A percentile compares a stretch with the other conserved stretches of the same genome.
Evolutionary conservation across 192 early-diverging fungal species (phyloP).

Genomic region (Paraglomus occultum): DNA sequence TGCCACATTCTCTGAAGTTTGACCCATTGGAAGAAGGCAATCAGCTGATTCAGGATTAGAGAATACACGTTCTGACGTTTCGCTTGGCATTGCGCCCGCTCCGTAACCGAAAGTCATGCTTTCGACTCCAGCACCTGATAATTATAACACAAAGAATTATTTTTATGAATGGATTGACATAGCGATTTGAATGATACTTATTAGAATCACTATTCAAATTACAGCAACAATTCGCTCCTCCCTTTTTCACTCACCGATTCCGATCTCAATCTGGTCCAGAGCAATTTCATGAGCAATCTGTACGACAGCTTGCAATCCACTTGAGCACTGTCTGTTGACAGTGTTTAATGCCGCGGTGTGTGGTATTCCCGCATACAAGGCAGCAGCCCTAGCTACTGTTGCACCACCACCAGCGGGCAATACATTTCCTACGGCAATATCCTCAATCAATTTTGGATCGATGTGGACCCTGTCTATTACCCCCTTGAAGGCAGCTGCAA

Average conservation of each 20-base stretch:
- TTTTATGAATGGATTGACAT: no score
- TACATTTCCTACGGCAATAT: slow-evolving; percentile 93
- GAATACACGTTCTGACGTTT: slow-evolving; percentile 75
- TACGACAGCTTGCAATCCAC: slow-evolving; percentile 84
- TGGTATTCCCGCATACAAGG: slow-evolving; percentile 87
- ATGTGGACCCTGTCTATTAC: slow-evolving; percentile 73
- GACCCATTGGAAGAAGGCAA: slow-evolving; percentile 87
- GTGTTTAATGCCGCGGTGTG: slow-evolving; percentile 75
- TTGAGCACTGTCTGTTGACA: slow-evolving; percentile 94
- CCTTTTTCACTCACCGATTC: slow-evolving; percentile 57
- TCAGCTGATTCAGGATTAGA: slow-evolving; percentile 66
- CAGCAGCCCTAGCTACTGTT: slow-evolving; percentile 84
- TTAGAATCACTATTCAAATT: no score
- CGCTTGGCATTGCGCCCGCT: slow-evolving; percentile 69
- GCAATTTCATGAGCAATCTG: slow-evolving; percentile 83
- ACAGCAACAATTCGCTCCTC: no score
- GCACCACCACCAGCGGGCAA: slow-evolving; percentile 88
- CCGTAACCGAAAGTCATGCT: slow-evolving; percentile 90
- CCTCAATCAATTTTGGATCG: slow-evolving; percentile 82
- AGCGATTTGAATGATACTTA: no score
- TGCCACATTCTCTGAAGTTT: slow-evolving; percentile 98
- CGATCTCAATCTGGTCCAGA: slow-evolving; percentile 83
- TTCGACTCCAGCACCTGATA: slow-evolving; percentile 73
- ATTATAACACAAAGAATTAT: not conserved
- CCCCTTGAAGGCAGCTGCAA: slow-evolving; percentile 75